A percentile compares a stretch with the other conserved stretches of the same genome.
Evolutionary conservation across 148 eudicot genomes (phyloP).

Genomic region (Fagopyrum tataricum): DNA sequence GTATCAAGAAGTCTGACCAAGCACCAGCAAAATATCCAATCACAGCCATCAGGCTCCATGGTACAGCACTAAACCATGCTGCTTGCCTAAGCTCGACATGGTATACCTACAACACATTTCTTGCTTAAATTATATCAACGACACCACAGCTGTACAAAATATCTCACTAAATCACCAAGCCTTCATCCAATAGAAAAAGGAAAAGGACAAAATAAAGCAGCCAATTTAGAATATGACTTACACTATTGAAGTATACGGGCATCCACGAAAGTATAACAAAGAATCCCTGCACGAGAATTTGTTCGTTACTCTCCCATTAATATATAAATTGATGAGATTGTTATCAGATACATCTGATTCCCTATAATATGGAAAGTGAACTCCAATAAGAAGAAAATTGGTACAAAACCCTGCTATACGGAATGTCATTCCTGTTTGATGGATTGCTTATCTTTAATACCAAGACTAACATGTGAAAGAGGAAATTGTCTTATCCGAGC

Average conservation of each 20-base stretch:
- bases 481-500: background rate
- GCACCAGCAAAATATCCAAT: slow-evolving; percentile 85
- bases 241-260: slow-evolving; percentile 87
- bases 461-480: background rate
- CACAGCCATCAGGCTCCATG: slow-evolving; percentile 92
- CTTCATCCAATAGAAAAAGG: background rate
- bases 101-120: slow-evolving; percentile 48
- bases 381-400: background rate
- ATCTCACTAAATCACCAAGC: background rate
- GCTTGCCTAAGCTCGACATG: slow-evolving; percentile 87
- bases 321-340: slow-evolving; percentile 2
- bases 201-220: background rate
- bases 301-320: background rate
- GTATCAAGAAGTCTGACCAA: slow-evolving; percentile 66
- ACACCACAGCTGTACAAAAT: background rate
- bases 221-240: slow-evolving; percentile 23
- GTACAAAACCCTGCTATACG: background rate
- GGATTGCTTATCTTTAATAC: background rate
- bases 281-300: slow-evolving; percentile 61
- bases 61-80: slow-evolving; percentile 98
- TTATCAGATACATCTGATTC: background rate
- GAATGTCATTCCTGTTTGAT: background rate
- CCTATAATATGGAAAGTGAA: background rate
- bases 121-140: slow-evolving; percentile 3
- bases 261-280: slow-evolving; percentile 94